phyloP scores from a whole-genome alignment of 768 basidiomycete species.

The Xerocomus spinulosus region DNA sequence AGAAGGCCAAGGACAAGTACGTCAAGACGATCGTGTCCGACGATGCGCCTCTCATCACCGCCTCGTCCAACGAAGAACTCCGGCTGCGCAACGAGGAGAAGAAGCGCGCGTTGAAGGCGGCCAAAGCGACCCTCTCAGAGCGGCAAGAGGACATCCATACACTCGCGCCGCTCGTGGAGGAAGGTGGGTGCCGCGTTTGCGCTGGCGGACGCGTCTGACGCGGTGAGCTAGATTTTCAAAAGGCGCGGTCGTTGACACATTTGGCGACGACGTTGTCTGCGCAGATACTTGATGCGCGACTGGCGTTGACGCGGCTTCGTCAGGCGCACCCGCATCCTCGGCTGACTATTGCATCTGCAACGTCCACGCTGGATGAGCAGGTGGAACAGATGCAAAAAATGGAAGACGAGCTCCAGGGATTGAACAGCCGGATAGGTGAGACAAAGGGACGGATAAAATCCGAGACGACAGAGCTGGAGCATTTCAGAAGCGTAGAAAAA shows the following conservation, averaged over 20 bases:
- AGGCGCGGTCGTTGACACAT: conserved; percentile 46
- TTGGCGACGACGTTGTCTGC: conserved; percentile 60
- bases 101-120: conserved; percentile 61
- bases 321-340: conserved; percentile 78
- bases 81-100: conserved; percentile 58
- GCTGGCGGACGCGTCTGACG: background rate
- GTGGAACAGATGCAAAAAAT: conserved; percentile 76
- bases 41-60: conserved; percentile 75
- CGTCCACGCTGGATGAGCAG: conserved; percentile 68
- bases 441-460: conserved; percentile 62
- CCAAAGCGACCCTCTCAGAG: conserved; percentile 59
- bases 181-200: conserved; percentile 34
- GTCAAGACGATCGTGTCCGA: conserved; percentile 83
- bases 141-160: conserved; percentile 58
- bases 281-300: conserved; percentile 78
- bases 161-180: conserved; percentile 64
- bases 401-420: conserved; percentile 56
- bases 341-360: conserved; percentile 71
- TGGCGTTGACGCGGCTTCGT: conserved; percentile 73
- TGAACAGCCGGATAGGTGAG: conserved; percentile 46
- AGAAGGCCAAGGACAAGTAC: conserved; percentile 88
- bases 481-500: conserved; percentile 56
- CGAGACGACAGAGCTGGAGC: conserved; percentile 52
- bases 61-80: conserved; percentile 72
- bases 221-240: conserved; percentile 49